Percentiles rank a stretch among this genome's conserved stretches.
Evolutionary conservation across 83 land plant genomes (phyloP).

Genomic region (Picea mariana): DNA sequence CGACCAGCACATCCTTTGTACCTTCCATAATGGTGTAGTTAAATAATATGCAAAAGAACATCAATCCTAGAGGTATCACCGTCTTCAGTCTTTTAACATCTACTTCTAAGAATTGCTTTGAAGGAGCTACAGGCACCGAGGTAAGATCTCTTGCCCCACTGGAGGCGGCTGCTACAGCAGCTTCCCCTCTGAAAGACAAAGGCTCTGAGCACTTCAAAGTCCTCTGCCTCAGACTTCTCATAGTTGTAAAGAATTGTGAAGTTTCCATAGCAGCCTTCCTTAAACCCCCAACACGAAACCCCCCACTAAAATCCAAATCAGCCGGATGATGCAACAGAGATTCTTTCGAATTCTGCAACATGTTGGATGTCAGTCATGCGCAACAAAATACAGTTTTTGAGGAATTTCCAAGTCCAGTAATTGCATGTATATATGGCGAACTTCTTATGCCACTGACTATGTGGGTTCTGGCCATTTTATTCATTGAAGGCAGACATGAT

Average conservation of each 20-base stretch:
- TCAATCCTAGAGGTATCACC: slow-evolving; percentile 36
- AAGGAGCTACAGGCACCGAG: background rate
- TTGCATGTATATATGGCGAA: no score
- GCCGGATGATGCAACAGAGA: background rate
- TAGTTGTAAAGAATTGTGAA: background rate
- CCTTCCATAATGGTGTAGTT: slow-evolving; percentile 52
- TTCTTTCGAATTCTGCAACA: background rate
- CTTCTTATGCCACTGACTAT: no score
- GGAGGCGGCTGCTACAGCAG: background rate
- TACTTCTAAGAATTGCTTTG: slow-evolving; percentile 62
- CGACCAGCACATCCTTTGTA: slow-evolving; percentile 12
- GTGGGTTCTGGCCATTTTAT: no score
- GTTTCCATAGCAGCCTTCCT: background rate
- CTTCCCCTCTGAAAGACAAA: background rate
- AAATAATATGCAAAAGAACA: slow-evolving; percentile 59
- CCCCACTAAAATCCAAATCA: background rate
- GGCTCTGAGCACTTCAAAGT: background rate
- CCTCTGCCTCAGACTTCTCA: background rate
- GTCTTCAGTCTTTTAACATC: slow-evolving; percentile 56
- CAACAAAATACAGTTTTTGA: background rate
- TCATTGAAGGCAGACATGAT: no score
- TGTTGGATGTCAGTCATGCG: background rate
- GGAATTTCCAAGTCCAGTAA: background rate
- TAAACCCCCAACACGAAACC: background rate
- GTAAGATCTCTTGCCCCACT: background rate